These are phyloP conservation scores for Quercus mongolica DNA, from an alignment of 306 rosid species.

Conservation along the genomic window DNA sequence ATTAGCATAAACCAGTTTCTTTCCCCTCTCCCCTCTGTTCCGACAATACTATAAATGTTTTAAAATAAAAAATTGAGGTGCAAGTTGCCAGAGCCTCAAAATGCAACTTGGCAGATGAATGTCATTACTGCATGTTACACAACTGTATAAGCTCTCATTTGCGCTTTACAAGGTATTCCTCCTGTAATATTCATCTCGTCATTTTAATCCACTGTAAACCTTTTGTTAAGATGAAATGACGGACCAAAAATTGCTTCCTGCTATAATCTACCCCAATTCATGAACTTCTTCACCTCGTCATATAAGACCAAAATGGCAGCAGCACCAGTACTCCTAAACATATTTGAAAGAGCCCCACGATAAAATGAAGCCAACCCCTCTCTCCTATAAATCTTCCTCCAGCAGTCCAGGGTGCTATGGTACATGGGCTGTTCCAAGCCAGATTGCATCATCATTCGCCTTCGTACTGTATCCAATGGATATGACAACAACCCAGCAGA, in stretches of 20 bases:
- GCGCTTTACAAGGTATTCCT: conserved; percentile 25
- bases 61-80: background rate
- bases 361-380: conserved; percentile 86
- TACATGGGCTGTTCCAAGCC: conserved; percentile 73
- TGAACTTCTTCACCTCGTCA: conserved; percentile 82
- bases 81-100: conserved; percentile 16
- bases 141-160: conserved; percentile 27
- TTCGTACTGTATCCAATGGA: conserved; percentile 84
- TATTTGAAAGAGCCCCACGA: conserved; percentile 76
- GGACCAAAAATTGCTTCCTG: conserved; percentile 1
- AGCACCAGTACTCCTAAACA: conserved; percentile 88
- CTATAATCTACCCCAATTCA: conserved; percentile 66
- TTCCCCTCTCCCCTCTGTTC: too few species aligned
- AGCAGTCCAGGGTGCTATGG: conserved; percentile 70
- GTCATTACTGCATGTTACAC: conserved; percentile 14
- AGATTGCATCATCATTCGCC: conserved; percentile 99
- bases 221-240: conserved; percentile 19
- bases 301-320: conserved; percentile 95
- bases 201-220: conserved; percentile 20
- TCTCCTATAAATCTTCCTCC: conserved; percentile 70
- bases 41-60: background rate
- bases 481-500: conserved; percentile 87
- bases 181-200: conserved; percentile 20
- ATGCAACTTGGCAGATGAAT: conserved; percentile 35
- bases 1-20: too few species aligned